phyloP scores from a whole-genome alignment of 805 yeast genomes.

The Saccharomycopsis selenospora region DNA sequence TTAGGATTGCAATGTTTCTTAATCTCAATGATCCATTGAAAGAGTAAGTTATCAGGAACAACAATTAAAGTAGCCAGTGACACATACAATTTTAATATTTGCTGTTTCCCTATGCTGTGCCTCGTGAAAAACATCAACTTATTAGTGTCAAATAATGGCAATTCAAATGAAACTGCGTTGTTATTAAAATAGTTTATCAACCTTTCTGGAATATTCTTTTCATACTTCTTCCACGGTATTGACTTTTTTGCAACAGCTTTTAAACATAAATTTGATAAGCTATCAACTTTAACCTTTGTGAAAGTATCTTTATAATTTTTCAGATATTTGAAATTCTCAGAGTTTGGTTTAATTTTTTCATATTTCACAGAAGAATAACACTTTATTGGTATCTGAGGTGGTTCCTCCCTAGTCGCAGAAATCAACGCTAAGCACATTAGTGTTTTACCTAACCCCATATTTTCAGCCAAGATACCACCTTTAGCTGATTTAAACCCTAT shows the following conservation, averaged over 20 bases:
- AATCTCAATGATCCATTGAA: slow-evolving; percentile 58
- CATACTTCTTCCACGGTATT: slow-evolving; percentile 50
- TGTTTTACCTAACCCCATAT: slow-evolving; percentile 81
- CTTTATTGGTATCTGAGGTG: slow-evolving; percentile 36
- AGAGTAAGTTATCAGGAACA: slow-evolving; percentile 58
- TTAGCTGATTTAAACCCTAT: slow-evolving; percentile 40
- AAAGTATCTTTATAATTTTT: too few relatives aligned
- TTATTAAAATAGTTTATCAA: not conserved
- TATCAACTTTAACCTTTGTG: too few relatives aligned
- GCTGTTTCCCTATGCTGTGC: not conserved
- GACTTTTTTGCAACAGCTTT: slow-evolving; percentile 39
- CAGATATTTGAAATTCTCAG: too few relatives aligned
- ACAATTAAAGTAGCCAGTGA: slow-evolving; percentile 52
- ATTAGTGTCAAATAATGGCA: not conserved
- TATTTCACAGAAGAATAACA: slow-evolving; percentile 5
- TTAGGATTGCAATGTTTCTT: slow-evolving; percentile 42
- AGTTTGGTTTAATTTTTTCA: slow-evolving; percentile 22
- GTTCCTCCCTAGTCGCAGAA: slow-evolving; percentile 46
- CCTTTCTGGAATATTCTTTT: slow-evolving; percentile 36
- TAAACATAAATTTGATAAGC: slow-evolving; percentile 37
- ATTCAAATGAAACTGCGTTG: not conserved
- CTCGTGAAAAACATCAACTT: not conserved
- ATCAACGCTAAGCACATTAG: slow-evolving; percentile 61
- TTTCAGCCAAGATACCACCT: slow-evolving; percentile 75
- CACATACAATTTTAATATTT: slow-evolving; percentile 30